These are phyloP conservation scores for Scytalidium lignicola DNA, from an alignment of 2,329 filamentous ascomycete genomes.

Conservation along the genomic window DNA sequence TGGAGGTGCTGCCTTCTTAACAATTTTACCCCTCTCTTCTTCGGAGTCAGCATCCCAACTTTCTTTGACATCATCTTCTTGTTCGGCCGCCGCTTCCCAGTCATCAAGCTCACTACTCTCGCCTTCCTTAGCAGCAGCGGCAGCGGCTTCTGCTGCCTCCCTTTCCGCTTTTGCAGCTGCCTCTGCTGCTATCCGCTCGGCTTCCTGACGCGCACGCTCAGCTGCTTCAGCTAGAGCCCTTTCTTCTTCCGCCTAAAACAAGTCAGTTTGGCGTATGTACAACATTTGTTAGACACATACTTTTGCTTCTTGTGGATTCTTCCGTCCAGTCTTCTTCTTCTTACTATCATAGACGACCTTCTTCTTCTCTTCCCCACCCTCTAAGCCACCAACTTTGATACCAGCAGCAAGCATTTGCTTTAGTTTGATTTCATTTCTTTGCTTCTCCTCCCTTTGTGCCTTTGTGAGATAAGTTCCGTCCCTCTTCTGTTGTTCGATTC, in stretches of 20 bases:
- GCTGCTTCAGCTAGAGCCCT: conserved; percentile 73
- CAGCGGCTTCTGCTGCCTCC: conserved; percentile 51
- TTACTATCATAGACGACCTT: conserved; percentile 68
- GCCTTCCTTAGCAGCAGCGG: conserved; percentile 49
- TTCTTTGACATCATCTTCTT: conserved; percentile 77
- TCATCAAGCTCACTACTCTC: conserved; percentile 64
- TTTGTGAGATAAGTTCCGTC: conserved; percentile 84
- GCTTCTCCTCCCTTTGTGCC: conserved; percentile 78
- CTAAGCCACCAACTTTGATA: conserved; percentile 63
- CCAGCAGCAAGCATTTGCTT: conserved; percentile 81
- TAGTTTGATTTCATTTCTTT: conserved; percentile 70
- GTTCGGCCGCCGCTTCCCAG: conserved; percentile 80
- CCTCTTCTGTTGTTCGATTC: conserved; percentile 80
- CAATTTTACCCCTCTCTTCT: conserved; percentile 51
- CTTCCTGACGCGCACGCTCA: conserved; percentile 63
- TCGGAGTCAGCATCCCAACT: conserved; percentile 89
- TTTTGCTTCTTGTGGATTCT: conserved; percentile 45
- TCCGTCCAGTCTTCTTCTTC: conserved; percentile 67
- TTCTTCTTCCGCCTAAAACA: conserved; percentile 64
- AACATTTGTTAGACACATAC: conserved; percentile 27
- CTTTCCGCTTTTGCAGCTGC: conserved; percentile 56
- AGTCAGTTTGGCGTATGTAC: conserved; percentile 9
- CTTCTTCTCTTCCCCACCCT: conserved; percentile 56
- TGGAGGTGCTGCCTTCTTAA: conserved; percentile 19
- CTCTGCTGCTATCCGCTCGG: conserved; percentile 60